phyloP scores from a whole-genome alignment of 352 stramenopile species.

The Halophytophthora polymorphica region DNA sequence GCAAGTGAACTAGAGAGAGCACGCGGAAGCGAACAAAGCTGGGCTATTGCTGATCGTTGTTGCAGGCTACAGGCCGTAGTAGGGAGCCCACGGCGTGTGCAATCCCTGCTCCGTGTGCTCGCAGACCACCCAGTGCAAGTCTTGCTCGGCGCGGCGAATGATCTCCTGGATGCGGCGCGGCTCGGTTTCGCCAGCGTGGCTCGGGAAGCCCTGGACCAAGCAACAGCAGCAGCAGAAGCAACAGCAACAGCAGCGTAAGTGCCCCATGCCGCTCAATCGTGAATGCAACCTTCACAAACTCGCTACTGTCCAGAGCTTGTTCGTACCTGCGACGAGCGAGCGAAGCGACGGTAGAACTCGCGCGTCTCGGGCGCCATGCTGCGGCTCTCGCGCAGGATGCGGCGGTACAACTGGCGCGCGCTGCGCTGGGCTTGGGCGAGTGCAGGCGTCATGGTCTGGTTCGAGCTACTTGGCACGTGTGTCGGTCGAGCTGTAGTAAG shows the following conservation, averaged over 20 bases:
- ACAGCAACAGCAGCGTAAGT: not conserved
- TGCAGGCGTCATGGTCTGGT: slow-evolving; percentile 4
- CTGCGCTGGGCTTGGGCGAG: slow-evolving; percentile 16
- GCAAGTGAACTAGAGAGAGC: not conserved
- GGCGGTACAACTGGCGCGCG: slow-evolving; percentile 38
- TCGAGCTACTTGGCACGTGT: no score
- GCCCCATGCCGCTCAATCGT: no score
- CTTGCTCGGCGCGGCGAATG: slow-evolving; percentile 26
- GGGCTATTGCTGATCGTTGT: not conserved
- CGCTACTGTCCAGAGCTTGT: slow-evolving; percentile 1
- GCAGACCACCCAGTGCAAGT: slow-evolving; percentile 42
- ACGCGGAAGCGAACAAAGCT: not conserved
- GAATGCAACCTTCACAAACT: no score
- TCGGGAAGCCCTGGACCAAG: slow-evolving; percentile 25
- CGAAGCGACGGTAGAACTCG: slow-evolving; percentile 46
- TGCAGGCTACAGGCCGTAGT: no score
- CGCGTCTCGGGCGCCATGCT: slow-evolving; percentile 34
- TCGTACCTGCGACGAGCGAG: slow-evolving; percentile 25
- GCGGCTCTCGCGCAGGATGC: slow-evolving; percentile 39
- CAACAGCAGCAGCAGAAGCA: not conserved
- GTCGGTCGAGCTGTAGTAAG: no score
- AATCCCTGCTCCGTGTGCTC: slow-evolving; percentile 23
- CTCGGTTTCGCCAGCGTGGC: slow-evolving; percentile 30
- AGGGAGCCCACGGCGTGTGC: slow-evolving; percentile 9
- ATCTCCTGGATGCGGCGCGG: slow-evolving; percentile 31